Base-by-base conservation (phyloP, 225 moss, liverwort and hornwort genomes). In the Bryoerythrophyllum caledonicum region DNA sequence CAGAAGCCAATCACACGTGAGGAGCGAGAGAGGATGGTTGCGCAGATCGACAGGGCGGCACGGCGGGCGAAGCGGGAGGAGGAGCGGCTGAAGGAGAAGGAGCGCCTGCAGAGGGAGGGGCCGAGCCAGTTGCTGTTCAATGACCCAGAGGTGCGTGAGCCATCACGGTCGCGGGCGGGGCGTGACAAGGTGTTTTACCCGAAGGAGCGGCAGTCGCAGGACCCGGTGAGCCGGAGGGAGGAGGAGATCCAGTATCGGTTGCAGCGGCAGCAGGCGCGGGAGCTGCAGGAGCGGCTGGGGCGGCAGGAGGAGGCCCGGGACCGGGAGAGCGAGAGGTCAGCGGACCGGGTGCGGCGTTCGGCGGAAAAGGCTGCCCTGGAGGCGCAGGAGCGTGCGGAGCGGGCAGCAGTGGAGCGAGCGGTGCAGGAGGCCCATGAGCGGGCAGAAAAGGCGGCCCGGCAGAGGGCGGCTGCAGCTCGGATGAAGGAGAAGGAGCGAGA, bases 321-420 rank as follows among this genome's bases (percentile, higher is more conserved):
- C 2, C 72, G 84, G 74, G 91, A 83, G 83, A 91, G 60, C 20
- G 94, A 89, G 54, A 82, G 90, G 82, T 80, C 91, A 0, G 91
- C 90, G 34, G 83, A 89, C 28, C 88, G 86, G 77, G 17, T 80
- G 0, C 61, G 89, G 13, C 91, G 82, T 69, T 90, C 92, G 56
- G 87, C 84, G 0, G 94, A 94, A 60, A 89, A 90, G 79, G 94
- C 88, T 7, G 90, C 85, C 32, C 48, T 83, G 63, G 96, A 97
- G 81, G 94, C 89, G 0, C 90, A 91, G 60, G 93, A 93, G 78
- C 84, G 91, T 30, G 89, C 89, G 0, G 93, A 93, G 76, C 87
- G 86, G 68, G 87, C 87, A 4, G 94, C 94, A 1, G 93, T 84
- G 44, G 99, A 95, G 77, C 89, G 89, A 76, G 95, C 86, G 8